These are phyloP conservation scores for Colletotrichum destructivum DNA, from an alignment of 2,329 filamentous ascomycete genomes.

Conservation along the genomic window DNA sequence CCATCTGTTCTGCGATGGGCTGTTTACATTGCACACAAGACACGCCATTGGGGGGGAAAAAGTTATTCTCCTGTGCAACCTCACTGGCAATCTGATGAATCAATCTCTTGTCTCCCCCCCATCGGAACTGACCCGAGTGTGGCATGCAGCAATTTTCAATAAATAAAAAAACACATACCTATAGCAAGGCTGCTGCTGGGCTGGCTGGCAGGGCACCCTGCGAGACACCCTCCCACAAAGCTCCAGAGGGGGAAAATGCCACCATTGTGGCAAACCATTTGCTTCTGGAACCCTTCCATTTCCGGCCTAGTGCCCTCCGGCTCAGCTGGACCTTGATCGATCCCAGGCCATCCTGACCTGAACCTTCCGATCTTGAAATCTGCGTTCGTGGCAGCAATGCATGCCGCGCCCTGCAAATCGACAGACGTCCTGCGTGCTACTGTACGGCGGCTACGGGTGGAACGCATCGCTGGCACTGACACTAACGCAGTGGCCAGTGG, in stretches of 20 bases:
- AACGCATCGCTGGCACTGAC: slow-evolving; percentile 1
- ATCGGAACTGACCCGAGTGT: neutral
- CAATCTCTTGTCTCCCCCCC: neutral
- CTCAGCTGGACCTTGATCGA: neutral
- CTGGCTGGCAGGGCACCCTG: neutral
- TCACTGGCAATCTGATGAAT: neutral
- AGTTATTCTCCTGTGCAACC: neutral
- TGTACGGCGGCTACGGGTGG: slow-evolving; percentile 3
- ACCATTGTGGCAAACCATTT: slow-evolving; percentile 4
- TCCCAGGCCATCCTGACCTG: neutral
- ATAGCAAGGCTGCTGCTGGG: neutral
- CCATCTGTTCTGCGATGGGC: too few relatives aligned
- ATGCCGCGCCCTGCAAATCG: slow-evolving; percentile 1
- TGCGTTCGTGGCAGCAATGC: neutral
- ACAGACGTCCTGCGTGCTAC: neutral
- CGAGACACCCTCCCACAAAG: neutral
- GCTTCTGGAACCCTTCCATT: slow-evolving; percentile 39
- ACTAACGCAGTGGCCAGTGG: slow-evolving; percentile 3
- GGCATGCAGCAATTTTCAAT: neutral
- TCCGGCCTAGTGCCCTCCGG: slow-evolving; percentile 13
- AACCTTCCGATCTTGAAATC: neutral
- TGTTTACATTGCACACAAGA: neutral
- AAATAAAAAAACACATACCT: neutral
- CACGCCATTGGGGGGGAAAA: neutral
- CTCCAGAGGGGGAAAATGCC: too few relatives aligned